phyloP scores from a whole-genome alignment of 163 green algal species.

The Coccomyxa subellipsoidea region DNA sequence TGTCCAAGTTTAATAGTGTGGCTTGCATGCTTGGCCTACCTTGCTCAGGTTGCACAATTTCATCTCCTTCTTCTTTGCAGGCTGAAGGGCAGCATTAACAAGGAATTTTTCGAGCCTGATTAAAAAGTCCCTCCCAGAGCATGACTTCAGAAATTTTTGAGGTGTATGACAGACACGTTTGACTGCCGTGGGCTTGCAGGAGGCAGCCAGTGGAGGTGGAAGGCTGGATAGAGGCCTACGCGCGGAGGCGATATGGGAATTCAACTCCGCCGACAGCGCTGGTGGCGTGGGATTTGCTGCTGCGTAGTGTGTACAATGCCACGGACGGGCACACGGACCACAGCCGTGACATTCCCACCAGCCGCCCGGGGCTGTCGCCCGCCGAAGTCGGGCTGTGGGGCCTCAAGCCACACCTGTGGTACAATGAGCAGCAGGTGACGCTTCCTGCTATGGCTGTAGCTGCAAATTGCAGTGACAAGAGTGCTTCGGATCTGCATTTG shows the following conservation, averaged over 20 bases:
- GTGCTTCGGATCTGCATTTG: too few species aligned
- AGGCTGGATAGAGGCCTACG: conserved; percentile 32
- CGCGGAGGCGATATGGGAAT: conserved; percentile 28
- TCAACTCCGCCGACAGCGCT: background rate
- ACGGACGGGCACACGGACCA: conserved; percentile 26
- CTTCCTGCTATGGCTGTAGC: background rate
- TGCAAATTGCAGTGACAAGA: background rate
- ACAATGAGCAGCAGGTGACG: conserved; percentile 18
- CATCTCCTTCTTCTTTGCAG: too few species aligned
- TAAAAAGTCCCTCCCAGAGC: too few species aligned
- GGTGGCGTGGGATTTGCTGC: conserved; percentile 33
- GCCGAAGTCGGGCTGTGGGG: conserved; percentile 36
- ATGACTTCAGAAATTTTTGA: too few species aligned
- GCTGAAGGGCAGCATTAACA: too few species aligned
- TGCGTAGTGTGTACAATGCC: conserved; percentile 35
- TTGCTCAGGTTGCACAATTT: too few species aligned
- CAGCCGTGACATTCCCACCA: conserved; percentile 36
- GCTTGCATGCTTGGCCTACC: too few species aligned
- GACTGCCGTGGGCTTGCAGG: too few species aligned
- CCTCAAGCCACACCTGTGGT: conserved; percentile 38
- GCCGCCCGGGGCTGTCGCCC: conserved; percentile 30
- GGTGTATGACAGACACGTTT: too few species aligned
- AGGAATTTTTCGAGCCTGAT: too few species aligned
- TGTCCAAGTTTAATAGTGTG: too few species aligned
- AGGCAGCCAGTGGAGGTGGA: conserved; percentile 14